Base-by-base conservation (phyloP, 257 asterid species). In the Cruciata laevipes region DNA sequence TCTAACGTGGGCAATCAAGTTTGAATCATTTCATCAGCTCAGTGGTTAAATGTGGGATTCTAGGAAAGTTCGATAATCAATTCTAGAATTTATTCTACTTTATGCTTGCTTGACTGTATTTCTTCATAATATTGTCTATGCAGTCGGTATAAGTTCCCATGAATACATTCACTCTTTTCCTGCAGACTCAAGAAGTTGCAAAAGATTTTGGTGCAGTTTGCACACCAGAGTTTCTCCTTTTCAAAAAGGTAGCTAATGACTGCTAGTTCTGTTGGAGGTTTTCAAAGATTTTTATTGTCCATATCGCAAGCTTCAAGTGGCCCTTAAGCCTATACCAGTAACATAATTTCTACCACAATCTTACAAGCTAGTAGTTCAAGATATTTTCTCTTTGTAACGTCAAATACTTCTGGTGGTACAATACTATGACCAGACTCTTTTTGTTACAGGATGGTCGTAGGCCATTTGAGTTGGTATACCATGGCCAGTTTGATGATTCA, bases 401-500 rank as follows among this genome's bases (percentile, higher is more conserved):
- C 24, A 9, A 30, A 27, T 70, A 59, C 23, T 21, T 8, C 35
- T 18, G 2, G 30, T 27, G 30, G 30, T 27, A 11, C 11, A 25
- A n/a, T 32, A 63, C 27, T 21, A 18, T 52, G 35, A 57, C 37
- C 37, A 17, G 0, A 66, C 37, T 61, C 17, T 67, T 30, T 76
- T 60, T 74, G 57, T 37, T 20, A 67, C 85, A 89, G 97, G 96
- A 92, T 55, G 98, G 96, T 3, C 91, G 96, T 64, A 83, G 98
- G 80, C 97, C 96, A 59, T 92, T 89, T 82, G 97, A 92, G 86
- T 79, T 92, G 66, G 96, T 92, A 30, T 92, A 89, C 77, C 97
- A 87, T 33, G 97, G 98, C 7, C 98, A 87, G 69, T 92, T 87
- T 73, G 98, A 92, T 79, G 96, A 87, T 84, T 92, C 96, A 68